Evolutionary conservation across 495 filamentous ascomycete genomes (phyloP).

Genomic region (Neurospora intermedia): DNA sequence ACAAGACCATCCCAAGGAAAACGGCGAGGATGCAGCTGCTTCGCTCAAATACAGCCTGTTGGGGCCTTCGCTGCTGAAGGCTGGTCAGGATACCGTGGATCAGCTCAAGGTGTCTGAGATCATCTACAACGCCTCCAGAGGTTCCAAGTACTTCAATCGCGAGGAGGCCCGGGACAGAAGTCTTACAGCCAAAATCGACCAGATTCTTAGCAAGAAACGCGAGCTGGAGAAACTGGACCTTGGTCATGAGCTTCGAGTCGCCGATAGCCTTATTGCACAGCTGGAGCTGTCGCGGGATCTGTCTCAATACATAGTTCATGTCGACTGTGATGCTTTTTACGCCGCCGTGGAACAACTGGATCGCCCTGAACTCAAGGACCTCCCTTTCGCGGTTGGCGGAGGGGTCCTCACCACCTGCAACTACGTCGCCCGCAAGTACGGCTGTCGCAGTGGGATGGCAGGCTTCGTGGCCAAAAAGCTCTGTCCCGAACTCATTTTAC

Average conservation of each 20-base stretch:
- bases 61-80: conserved; percentile 90
- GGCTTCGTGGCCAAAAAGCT: conserved; percentile 90
- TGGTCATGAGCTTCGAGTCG: conserved; percentile 55
- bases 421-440: conserved; percentile 82
- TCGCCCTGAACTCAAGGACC: conserved; percentile 73
- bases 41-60: conserved; percentile 57
- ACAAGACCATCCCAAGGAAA: neutral
- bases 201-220: conserved; percentile 63
- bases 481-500: conserved; percentile 74
- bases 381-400: conserved; percentile 88
- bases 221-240: conserved; percentile 71
- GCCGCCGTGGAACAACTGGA: conserved; percentile 82
- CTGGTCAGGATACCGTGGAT: conserved; percentile 88
- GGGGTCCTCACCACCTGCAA: conserved; percentile 90
- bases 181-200: conserved; percentile 78
- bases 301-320: conserved; percentile 73
- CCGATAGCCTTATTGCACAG: conserved; percentile 72
- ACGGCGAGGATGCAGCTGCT: conserved; percentile 7
- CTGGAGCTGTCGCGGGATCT: conserved; percentile 72
- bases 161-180: conserved; percentile 74
- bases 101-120: conserved; percentile 93
- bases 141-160: conserved; percentile 92
- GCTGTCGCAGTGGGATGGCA: conserved; percentile 89
- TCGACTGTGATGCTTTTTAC: conserved; percentile 96
- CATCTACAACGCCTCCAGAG: conserved; percentile 94